phyloP scores from a whole-genome alignment of 257 asterid species.

The Pogostemon cablin region DNA sequence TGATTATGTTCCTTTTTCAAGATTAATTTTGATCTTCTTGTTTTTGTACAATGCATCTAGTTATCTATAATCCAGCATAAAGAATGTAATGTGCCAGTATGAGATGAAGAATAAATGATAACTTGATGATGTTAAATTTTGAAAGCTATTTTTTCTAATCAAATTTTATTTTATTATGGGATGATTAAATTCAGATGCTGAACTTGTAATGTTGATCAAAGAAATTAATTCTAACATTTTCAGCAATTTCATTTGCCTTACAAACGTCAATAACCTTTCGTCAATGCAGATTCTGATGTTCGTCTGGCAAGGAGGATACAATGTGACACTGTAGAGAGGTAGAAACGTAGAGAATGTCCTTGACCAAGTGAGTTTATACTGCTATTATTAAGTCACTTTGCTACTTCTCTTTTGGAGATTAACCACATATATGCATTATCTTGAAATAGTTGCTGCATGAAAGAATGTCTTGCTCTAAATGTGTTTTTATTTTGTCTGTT shows the following conservation, averaged over 20 bases:
- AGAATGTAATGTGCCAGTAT: neutral
- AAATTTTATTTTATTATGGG: neutral
- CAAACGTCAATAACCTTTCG: slow-evolving; percentile 32
- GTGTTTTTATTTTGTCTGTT: too few relatives aligned
- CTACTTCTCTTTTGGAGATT: too few relatives aligned
- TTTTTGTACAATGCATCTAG: too few relatives aligned
- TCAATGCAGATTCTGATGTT: slow-evolving; percentile 85
- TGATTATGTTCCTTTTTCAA: too few relatives aligned
- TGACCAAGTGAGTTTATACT: slow-evolving; percentile 70
- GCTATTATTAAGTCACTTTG: neutral
- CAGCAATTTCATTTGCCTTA: slow-evolving; percentile 22
- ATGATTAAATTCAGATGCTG: neutral
- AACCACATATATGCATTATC: too few relatives aligned
- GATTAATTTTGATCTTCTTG: too few relatives aligned
- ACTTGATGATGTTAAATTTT: neutral
- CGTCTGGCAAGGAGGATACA: slow-evolving; percentile 84
- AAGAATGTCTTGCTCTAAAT: too few relatives aligned
- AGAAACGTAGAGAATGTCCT: slow-evolving; percentile 80
- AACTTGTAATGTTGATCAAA: slow-evolving; percentile 6
- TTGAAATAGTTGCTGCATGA: too few relatives aligned
- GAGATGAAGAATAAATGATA: neutral
- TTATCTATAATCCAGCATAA: neutral
- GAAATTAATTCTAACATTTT: slow-evolving; percentile 1
- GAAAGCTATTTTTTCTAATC: neutral
- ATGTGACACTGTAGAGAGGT: slow-evolving; percentile 85